These are phyloP conservation scores for Noccaea caerulescens DNA, from an alignment of 345 rosid species.

Conservation along the genomic window DNA sequence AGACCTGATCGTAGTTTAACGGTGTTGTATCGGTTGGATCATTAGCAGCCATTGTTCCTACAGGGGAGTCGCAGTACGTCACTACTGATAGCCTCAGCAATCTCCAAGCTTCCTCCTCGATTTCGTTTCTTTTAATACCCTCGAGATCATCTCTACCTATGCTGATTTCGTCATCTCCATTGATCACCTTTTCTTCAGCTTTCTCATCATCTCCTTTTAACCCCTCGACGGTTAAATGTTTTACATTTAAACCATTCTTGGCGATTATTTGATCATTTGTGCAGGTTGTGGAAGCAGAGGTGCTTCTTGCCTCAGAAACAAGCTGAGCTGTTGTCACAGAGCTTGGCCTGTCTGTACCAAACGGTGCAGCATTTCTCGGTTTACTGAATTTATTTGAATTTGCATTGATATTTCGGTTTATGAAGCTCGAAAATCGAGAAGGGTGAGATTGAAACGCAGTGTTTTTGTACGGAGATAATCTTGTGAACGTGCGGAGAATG, in stretches of 20 bases:
- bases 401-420: constrained; percentile 13
- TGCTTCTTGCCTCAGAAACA: constrained; percentile 32
- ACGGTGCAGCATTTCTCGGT: constrained; percentile 7
- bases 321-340: constrained; percentile 37
- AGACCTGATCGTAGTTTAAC: constrained; percentile 94
- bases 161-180: constrained; percentile 12
- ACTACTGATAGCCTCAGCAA: constrained; percentile 73
- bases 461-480: constrained; percentile 32
- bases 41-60: constrained; percentile 93
- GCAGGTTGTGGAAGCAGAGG: constrained; percentile 28
- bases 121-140: constrained; percentile 36
- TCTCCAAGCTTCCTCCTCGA: constrained; percentile 91
- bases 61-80: constrained; percentile 72
- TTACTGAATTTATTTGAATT: constrained; percentile 5
- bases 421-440: constrained; percentile 14
- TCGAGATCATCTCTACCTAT: constrained; percentile 37
- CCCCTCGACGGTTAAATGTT: constrained; percentile 18
- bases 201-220: constrained; percentile 30
- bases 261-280: neutral
- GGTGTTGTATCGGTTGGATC: constrained; percentile 75
- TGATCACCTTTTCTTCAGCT: constrained; percentile 19
- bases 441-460: neutral
- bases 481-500: constrained; percentile 35
- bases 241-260: constrained; percentile 31
- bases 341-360: constrained; percentile 21